phyloP scores from a whole-genome alignment of 2,329 filamentous ascomycete species.

The Huntiella bhutanensis region DNA sequence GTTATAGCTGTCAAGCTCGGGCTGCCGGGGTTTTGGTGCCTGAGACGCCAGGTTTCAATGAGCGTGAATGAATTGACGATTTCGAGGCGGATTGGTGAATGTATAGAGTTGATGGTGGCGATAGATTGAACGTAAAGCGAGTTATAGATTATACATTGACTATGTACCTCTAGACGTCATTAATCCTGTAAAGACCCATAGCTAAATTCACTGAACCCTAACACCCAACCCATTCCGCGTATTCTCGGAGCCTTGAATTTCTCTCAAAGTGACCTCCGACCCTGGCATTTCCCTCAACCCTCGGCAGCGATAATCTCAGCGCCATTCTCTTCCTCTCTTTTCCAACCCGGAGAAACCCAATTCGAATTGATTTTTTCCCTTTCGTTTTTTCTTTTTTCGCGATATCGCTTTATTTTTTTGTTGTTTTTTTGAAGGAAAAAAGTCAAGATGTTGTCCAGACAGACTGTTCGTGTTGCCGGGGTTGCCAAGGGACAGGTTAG shows the following conservation, averaged over 20 bases:
- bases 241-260: slow-evolving; percentile 10
- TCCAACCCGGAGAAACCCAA: neutral
- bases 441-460: slow-evolving; percentile 36
- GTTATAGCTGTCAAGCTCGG: neutral
- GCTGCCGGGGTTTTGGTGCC: slow-evolving; percentile 3
- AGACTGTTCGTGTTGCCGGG: slow-evolving; percentile 35
- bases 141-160: too few species aligned
- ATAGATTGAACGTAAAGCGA: too few species aligned
- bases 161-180: too few species aligned
- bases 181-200: too few species aligned
- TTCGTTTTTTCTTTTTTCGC: neutral
- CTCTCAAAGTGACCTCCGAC: slow-evolving; percentile 7
- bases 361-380: neutral
- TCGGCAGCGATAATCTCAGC: slow-evolving; percentile 13
- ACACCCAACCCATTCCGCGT: too few species aligned
- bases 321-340: slow-evolving; percentile 16
- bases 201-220: too few species aligned
- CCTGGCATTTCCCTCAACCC: slow-evolving; percentile 11
- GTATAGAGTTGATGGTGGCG: too few species aligned
- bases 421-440: neutral
- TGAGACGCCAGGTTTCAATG: slow-evolving; percentile 10
- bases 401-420: neutral
- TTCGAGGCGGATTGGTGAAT: too few species aligned
- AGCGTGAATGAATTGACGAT: too few species aligned
- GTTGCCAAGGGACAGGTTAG: slow-evolving; percentile 43